phyloP scores from a whole-genome alignment of 176 grass and related monocot species.

The Chrysopogon serrulatus region DNA sequence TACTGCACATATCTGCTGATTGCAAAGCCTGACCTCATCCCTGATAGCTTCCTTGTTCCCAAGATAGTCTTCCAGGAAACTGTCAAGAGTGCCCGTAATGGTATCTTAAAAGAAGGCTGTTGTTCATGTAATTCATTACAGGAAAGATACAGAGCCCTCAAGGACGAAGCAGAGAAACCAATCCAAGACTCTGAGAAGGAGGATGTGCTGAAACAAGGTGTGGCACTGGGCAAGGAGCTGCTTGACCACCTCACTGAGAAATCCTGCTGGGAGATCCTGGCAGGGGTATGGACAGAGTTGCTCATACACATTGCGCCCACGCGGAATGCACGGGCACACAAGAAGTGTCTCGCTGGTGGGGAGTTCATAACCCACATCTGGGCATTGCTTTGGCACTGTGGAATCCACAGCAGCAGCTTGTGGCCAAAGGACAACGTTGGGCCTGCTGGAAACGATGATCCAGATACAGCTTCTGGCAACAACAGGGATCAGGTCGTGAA shows the following conservation, averaged over 20 bases:
- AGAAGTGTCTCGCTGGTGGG: not conserved
- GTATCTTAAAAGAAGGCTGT: not conserved
- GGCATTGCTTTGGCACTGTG: not conserved
- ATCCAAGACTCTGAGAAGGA: too few species aligned
- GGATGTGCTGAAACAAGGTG: too few species aligned
- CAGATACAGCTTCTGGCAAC: too few species aligned
- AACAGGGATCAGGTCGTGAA: too few species aligned
- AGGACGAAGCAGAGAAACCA: too few species aligned
- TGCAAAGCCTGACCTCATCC: not conserved
- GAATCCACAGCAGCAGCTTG: too few species aligned
- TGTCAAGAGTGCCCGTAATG: not conserved
- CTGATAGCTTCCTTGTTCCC: constrained; percentile 1
- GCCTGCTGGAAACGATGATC: too few species aligned
- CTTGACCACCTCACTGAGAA: too few species aligned
- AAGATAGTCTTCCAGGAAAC: not conserved
- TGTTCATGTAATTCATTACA: not conserved
- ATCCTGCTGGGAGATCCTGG: too few species aligned
- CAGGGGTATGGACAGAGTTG: too few species aligned
- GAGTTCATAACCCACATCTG: not conserved
- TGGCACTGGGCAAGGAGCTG: too few species aligned
- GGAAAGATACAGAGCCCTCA: not conserved
- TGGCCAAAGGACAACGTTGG: too few species aligned
- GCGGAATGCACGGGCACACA: not conserved
- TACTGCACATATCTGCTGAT: not conserved
- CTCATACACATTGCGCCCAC: not conserved